Base-by-base conservation (phyloP, 2,329 filamentous ascomycete species). In the Colletotrichum liaoningense region DNA sequence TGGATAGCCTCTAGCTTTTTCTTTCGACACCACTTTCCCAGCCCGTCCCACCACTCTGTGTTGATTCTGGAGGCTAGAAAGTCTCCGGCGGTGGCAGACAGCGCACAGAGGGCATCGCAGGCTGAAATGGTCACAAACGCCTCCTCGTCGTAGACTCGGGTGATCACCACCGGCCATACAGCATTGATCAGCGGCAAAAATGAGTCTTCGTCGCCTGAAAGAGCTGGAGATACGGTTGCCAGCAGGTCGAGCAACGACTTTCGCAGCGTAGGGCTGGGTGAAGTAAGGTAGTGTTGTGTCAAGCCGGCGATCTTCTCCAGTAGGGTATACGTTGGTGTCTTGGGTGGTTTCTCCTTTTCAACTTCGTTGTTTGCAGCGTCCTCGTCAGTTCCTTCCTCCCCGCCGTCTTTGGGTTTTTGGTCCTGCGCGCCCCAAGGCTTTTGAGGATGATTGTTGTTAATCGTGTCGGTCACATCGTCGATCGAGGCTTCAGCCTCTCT, bases 121-220 rank as follows among this genome's bases (percentile, higher is more conserved):
- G 95, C 92, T 19, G 92, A 90, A 9, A 93, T 88, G 2, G 89
- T 89, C 11, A 98, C 89, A 78, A 91, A 93, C 0, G 90, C 84
- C 80, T 95, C 92, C 4, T 83, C 76, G 75, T 95, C 93, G 76
- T 91, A 89, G 6, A 95, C 85, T 28, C 92, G 88, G n/a, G 88
- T 86, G 1, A 93, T 84, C 5, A 98, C 85, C 7, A 97, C 93
- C 0, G 95, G 95, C 96, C 96, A 99, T 8, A 98, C 86, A 3
- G 93, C 92, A 81, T 98, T 97, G 77, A 98, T 91, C 0, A 98
- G 88, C 0, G 97, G 97, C 1, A 99, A 84, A 80, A 98, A 98
- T 0, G 91, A 90, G 74, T 95, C 92, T 79, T 98, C 93, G 76
- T 98, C 92, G 4, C 86, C 87, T 0, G 93, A 90, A 3, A 99